Conservation (phyloP, 345 rosid genomes). For the Aurinia saxatilis region DNA sequence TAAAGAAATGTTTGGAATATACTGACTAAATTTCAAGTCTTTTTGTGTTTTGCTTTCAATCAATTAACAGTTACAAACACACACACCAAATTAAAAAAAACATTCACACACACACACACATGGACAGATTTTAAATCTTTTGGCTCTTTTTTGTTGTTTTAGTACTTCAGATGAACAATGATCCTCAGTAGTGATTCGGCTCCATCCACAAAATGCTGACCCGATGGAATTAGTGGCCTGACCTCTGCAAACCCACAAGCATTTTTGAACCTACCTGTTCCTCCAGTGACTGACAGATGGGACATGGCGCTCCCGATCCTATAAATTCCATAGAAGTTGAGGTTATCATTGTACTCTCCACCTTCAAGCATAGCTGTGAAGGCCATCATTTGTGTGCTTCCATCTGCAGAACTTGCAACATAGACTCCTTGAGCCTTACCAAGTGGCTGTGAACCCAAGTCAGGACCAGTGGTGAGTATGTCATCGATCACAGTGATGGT, state of each 20-base stretch:
- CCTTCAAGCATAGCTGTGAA: conserved; percentile 91
- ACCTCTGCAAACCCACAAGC: conserved; percentile 66
- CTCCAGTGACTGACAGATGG: conserved; percentile 76
- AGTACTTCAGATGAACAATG: conserved; percentile 47
- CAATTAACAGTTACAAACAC: conserved; percentile 11
- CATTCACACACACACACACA: conserved; percentile 18
- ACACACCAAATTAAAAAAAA: conserved; percentile 5
- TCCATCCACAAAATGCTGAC: conserved; percentile 62
- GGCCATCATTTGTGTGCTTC: conserved; percentile 89
- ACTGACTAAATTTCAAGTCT: not conserved
- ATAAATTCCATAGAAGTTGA: conserved; percentile 81
- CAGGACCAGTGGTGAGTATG: conserved; percentile 66
- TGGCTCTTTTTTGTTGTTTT: not conserved
- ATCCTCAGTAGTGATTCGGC: conserved; percentile 72
- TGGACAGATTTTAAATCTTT: not conserved
- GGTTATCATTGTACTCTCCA: conserved; percentile 83
- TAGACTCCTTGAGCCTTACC: conserved; percentile 95
- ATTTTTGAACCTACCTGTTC: conserved; percentile 74
- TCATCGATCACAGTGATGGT: conserved; percentile 87
- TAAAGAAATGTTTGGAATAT: not conserved
- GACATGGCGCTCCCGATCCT: conserved; percentile 66
- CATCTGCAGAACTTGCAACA: conserved; percentile 78
- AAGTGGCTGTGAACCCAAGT: conserved; percentile 62
- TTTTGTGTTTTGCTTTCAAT: conserved; percentile 2
- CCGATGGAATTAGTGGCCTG: conserved; percentile 66